Base-by-base conservation (phyloP, 192 early-diverging fungal species). In the Coemansia reversa region DNA sequence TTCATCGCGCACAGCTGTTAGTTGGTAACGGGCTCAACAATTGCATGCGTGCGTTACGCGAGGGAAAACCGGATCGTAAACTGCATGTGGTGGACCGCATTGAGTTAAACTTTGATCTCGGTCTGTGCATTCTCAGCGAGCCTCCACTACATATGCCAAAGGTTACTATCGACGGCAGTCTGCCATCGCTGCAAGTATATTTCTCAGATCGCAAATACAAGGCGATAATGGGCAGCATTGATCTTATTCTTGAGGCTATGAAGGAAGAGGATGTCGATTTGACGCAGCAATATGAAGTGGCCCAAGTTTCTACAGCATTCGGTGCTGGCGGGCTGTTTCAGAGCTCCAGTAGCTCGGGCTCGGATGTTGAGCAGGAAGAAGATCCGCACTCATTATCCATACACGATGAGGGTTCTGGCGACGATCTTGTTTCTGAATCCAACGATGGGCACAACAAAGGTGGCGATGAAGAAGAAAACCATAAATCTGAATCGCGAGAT, bases 151-250 rank as follows among this genome's bases (percentile, higher is more conserved):
- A 82, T 30, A 74, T 94, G 60, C 82, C 94, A 51, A 84, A 85
- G 58, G 87, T 93, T 57, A 84, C 85, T 52, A 74, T 98, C 6
- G 85, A 88, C 45, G 95, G 92, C 27, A 85, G 89, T 8, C 72
- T 98, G 61, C 93, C 95, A 0, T 70, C 91, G 19, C 66, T 98
- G 32, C 88, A 93, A 55, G 71, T 96, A 23, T 96, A 93, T 70
- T 87, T 98, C 29, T 96, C 95, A 0, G 94, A 98, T 73, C 82
- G 87, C 55, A 98, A 98, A 72, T 96, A 97, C 84, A 89, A 90
- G 63, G 86, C 87, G 1, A 81, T 97, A 6, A 97, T 95, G 93
- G 77, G 70, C 18, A 87, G 91, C 60, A 83, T 91, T 20, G 90
- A 92, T 48, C 76, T 89, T 42, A 85, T 93, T 20, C 76, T 85